These are phyloP conservation scores for Pseudogymnoascus sp. DNA, from an alignment of 2,329 filamentous ascomycete genomes.

Conservation along the genomic window DNA sequence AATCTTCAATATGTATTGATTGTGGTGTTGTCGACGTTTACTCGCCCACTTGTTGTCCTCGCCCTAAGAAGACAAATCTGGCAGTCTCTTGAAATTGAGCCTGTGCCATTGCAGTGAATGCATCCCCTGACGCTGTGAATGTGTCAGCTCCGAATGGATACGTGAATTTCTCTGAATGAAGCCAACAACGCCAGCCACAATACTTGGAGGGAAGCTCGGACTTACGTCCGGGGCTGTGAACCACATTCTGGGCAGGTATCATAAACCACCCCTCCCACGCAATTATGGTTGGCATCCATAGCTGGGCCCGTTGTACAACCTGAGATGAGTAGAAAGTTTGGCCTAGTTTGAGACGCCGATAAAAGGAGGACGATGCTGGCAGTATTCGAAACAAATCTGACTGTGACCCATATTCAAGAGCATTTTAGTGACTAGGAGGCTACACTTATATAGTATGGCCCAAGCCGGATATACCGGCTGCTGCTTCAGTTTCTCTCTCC, in stretches of 20 bases:
- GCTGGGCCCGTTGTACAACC: neutral
- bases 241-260: neutral
- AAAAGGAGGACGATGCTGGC: neutral
- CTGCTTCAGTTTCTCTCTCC: neutral
- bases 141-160: neutral
- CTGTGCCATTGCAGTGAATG: neutral
- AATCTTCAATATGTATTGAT: neutral
- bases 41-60: neutral
- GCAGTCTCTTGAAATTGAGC: neutral
- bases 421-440: neutral
- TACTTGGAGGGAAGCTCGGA: neutral
- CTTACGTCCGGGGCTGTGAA: conserved; percentile 5
- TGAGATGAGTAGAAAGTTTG: neutral
- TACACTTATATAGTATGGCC: neutral
- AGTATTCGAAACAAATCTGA: neutral
- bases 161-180: neutral
- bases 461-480: neutral
- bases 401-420: neutral
- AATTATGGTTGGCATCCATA: neutral
- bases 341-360: neutral
- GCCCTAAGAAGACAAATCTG: neutral
- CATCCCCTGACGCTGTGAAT: neutral
- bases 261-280: neutral
- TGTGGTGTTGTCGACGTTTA: neutral
- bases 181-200: neutral